Evolutionary conservation across 805 yeast species (phyloP).

Genomic region (Suhomyces faveliae): DNA sequence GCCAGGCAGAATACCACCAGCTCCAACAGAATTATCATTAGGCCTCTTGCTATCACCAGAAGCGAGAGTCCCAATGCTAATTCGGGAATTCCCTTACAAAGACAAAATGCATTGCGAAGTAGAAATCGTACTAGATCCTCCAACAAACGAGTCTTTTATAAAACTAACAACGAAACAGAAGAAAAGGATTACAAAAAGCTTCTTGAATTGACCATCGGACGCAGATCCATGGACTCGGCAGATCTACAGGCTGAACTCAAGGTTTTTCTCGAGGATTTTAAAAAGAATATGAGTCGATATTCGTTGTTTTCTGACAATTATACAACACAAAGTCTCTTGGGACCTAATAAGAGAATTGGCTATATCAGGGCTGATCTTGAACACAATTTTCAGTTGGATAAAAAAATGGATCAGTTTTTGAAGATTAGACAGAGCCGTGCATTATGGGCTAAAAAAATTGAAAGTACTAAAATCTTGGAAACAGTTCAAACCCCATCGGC

Average conservation of each 20-base stretch:
- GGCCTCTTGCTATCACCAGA: slow-evolving; percentile 1
- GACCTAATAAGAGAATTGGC: background rate
- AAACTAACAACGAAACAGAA: background rate
- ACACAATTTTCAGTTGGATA: slow-evolving; percentile 5
- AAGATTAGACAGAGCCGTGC: slow-evolving; percentile 2
- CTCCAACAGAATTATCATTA: slow-evolving; percentile 2
- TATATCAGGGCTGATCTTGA: background rate
- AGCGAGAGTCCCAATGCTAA: background rate
- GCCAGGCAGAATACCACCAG: slow-evolving; percentile 22
- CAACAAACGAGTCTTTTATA: slow-evolving; percentile 4
- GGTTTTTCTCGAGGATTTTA: background rate
- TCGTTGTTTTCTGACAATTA: background rate
- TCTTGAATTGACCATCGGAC: background rate
- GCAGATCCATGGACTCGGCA: background rate
- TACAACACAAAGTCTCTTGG: background rate
- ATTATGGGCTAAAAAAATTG: slow-evolving; percentile 1
- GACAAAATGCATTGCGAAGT: slow-evolving; percentile 35
- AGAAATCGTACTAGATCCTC: background rate
- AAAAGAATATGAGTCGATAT: background rate
- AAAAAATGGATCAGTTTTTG: slow-evolving; percentile 9
- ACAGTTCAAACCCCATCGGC: background rate
- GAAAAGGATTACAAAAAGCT: background rate
- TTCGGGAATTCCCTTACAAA: slow-evolving; percentile 24
- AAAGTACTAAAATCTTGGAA: background rate
- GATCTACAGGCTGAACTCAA: background rate